Percentiles rank a stretch among this genome's conserved stretches.
phyloP scores from a whole-genome alignment of 1,139 yeast genomes.

The Yamadazyma oceani region DNA sequence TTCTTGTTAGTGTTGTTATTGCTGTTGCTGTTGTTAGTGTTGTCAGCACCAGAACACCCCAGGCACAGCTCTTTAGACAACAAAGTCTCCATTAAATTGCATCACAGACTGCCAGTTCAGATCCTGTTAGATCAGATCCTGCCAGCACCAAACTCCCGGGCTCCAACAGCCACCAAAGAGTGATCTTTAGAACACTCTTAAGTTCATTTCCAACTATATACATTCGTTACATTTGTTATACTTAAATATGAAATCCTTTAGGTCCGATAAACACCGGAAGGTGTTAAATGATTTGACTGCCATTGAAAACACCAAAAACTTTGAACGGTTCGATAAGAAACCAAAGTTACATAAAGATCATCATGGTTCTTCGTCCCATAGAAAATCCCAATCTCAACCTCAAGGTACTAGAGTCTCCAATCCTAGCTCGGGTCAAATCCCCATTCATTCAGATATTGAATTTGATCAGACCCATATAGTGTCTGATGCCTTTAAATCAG shows the following conservation, averaged over 20 bases:
- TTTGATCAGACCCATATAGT: slow-evolving; percentile 12
- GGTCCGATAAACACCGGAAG: slow-evolving; percentile 23
- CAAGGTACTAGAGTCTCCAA: background rate
- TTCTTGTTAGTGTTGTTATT: too few relatives aligned
- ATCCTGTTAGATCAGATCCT: too few relatives aligned
- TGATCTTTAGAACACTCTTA: too few relatives aligned
- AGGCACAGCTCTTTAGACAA: too few relatives aligned
- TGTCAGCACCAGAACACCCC: too few relatives aligned
- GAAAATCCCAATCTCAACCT: background rate
- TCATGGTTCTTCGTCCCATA: background rate
- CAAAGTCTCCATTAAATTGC: too few relatives aligned
- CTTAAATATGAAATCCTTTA: slow-evolving; percentile 15
- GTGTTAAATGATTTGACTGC: slow-evolving; percentile 34
- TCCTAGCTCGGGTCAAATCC: slow-evolving; percentile 1
- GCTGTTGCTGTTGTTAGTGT: too few relatives aligned
- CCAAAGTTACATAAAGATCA: slow-evolving; percentile 14
- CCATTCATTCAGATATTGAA: slow-evolving; percentile 7
- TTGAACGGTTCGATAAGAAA: slow-evolving; percentile 16
- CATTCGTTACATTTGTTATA: slow-evolving; percentile 9
- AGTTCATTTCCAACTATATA: slow-evolving; percentile 7
- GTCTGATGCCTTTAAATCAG: slow-evolving; percentile 5
- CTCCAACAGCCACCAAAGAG: too few relatives aligned
- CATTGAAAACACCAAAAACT: slow-evolving; percentile 19
- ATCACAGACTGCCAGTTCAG: too few relatives aligned
- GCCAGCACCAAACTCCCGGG: too few relatives aligned